These are phyloP conservation scores for Ascochyta viciae-villosae DNA, from an alignment of 2,329 filamentous ascomycete genomes.

Conservation along the genomic window DNA sequence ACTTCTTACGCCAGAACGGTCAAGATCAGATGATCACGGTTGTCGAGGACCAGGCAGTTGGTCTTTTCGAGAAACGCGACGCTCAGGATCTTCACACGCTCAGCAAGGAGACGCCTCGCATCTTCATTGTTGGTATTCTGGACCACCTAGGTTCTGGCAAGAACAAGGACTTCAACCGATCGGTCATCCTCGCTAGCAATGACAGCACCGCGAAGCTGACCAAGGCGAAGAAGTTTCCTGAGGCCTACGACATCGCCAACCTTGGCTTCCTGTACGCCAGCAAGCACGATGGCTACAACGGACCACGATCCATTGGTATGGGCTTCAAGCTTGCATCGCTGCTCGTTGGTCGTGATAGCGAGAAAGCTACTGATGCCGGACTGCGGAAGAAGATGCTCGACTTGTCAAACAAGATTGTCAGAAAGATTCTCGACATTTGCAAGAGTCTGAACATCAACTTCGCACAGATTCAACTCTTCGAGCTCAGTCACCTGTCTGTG, in stretches of 20 bases:
- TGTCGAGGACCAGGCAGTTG: constrained; percentile 37
- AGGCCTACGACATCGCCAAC: constrained; percentile 45
- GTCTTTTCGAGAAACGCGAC: constrained; percentile 39
- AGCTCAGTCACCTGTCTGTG: constrained; percentile 53
- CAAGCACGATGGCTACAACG: constrained; percentile 43
- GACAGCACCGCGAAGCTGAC: constrained; percentile 33
- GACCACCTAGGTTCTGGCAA: constrained; percentile 40
- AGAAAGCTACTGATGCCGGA: constrained; percentile 39
- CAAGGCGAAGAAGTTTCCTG: constrained; percentile 40
- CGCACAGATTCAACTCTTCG: constrained; percentile 49
- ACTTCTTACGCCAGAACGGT: constrained; percentile 33
- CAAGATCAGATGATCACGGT: constrained; percentile 32
- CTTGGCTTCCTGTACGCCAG: constrained; percentile 43
- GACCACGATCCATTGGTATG: constrained; percentile 43
- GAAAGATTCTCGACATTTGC: constrained; percentile 51
- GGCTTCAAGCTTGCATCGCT: constrained; percentile 48
- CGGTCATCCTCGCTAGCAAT: constrained; percentile 38
- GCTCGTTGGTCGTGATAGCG: constrained; percentile 41
- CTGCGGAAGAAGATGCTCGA: constrained; percentile 51
- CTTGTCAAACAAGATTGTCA: constrained; percentile 51
- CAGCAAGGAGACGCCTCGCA: constrained; percentile 39
- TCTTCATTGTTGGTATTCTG: constrained; percentile 41
- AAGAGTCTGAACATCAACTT: constrained; percentile 53
- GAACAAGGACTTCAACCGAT: constrained; percentile 39
- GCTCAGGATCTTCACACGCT: constrained; percentile 36